Percentiles rank a stretch among this genome's conserved stretches.
phyloP scores from a whole-genome alignment of 106 monocot species.

The Dendrobium chrysotoxum region DNA sequence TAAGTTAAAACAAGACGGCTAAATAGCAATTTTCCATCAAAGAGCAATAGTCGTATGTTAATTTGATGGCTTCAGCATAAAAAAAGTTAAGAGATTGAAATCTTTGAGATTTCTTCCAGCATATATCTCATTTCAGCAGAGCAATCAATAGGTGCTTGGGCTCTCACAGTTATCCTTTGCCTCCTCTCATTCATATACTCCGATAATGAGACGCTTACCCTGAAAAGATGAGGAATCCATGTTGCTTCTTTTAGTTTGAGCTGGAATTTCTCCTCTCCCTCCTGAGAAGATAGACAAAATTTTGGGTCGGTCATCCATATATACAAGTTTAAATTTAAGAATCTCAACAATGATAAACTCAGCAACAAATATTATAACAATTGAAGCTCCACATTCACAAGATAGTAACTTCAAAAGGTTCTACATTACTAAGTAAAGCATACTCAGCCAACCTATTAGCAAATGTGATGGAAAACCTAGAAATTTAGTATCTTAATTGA shows the following conservation, averaged over 20 bases:
- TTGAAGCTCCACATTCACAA: no score
- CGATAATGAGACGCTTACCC: constrained; percentile 60
- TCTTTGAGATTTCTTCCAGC: constrained; percentile 77
- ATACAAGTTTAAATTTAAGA: not conserved
- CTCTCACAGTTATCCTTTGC: constrained; percentile 84
- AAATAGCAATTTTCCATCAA: no score
- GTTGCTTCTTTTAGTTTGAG: constrained; percentile 74
- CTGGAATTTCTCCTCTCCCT: constrained; percentile 70
- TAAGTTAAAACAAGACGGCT: not conserved
- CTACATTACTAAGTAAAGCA: no score
- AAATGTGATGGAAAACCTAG: no score
- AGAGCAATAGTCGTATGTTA: no score
- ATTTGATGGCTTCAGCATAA: not conserved
- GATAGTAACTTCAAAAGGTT: no score
- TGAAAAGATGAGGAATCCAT: constrained; percentile 72
- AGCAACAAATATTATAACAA: no score
- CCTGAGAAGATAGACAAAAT: constrained; percentile 19
- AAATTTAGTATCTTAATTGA: no score
- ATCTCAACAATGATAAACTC: not conserved
- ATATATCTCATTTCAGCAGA: constrained; percentile 63
- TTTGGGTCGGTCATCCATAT: not conserved
- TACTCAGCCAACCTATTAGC: no score
- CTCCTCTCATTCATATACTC: constrained; percentile 82
- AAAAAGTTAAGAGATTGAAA: constrained; percentile 28
- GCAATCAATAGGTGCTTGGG: constrained; percentile 47